Conservation (phyloP, 768 basidiomycete genomes). For the Leccinum sublutescens region DNA sequence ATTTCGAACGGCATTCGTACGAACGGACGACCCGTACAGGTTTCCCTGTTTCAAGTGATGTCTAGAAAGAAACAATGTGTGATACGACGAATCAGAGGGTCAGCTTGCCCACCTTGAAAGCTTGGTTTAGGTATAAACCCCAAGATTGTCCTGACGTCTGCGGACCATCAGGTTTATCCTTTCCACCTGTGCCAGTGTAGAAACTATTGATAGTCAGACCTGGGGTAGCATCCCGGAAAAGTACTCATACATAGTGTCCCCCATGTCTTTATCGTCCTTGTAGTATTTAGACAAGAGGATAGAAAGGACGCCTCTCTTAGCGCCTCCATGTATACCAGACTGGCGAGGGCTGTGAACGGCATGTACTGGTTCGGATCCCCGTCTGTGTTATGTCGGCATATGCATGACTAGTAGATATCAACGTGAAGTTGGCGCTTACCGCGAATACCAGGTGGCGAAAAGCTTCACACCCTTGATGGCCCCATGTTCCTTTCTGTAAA, state of each 20-base stretch:
- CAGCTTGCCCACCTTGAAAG: constrained; percentile 17
- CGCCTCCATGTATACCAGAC: not conserved
- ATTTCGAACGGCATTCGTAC: constrained; percentile 17
- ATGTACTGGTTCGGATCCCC: too few relatives aligned
- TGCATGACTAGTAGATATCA: not conserved
- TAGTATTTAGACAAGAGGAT: not conserved
- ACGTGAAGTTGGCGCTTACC: not conserved
- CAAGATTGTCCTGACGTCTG: constrained; percentile 24
- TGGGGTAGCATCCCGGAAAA: not conserved
- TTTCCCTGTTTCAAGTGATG: constrained; percentile 15
- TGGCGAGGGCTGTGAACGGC: not conserved
- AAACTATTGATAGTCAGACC: constrained; percentile 19
- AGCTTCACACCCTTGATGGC: not conserved
- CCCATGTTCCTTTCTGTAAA: not conserved
- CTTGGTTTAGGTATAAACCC: constrained; percentile 5
- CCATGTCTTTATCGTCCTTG: not conserved
- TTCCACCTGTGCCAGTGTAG: constrained; percentile 30
- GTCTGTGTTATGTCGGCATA: not conserved
- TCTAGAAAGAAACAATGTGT: constrained; percentile 9
- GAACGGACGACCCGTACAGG: constrained; percentile 31
- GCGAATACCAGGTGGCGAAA: not conserved
- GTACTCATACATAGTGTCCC: not conserved
- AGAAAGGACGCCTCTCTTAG: not conserved
- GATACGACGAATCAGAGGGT: not conserved
- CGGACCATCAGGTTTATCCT: constrained; percentile 12